A percentile compares a stretch with the other conserved stretches of the same genome.
phyloP scores from a whole-genome alignment of 495 filamentous ascomycete species.

The Penicillium coffeae region DNA sequence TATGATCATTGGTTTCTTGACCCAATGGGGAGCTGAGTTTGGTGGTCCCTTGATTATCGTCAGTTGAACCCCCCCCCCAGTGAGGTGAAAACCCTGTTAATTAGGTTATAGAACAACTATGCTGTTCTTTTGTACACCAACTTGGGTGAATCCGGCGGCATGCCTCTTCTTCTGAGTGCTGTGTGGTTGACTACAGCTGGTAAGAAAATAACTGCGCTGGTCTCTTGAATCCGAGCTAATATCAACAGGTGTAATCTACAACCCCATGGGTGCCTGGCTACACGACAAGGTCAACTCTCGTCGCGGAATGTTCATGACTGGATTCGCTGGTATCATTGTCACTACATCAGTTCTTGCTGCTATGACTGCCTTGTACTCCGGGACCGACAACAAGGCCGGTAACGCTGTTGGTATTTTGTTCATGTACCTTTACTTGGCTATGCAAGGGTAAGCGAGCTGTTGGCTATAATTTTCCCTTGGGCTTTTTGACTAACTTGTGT shows the following conservation, averaged over 20 bases:
- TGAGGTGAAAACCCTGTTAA: slow-evolving; percentile 3
- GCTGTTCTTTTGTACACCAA: slow-evolving; percentile 46
- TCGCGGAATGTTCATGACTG: slow-evolving; percentile 43
- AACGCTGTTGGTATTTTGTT: slow-evolving; percentile 46
- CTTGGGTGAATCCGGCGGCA: slow-evolving; percentile 40
- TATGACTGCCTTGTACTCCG: slow-evolving; percentile 38
- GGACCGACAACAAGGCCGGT: slow-evolving; percentile 42
- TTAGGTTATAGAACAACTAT: slow-evolving; percentile 38
- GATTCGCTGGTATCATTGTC: slow-evolving; percentile 33
- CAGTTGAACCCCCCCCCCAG: background rate
- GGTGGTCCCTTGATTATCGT: slow-evolving; percentile 37
- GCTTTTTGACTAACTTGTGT: background rate
- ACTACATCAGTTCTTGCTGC: slow-evolving; percentile 39
- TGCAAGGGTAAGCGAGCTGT: slow-evolving; percentile 40
- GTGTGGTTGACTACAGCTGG: slow-evolving; percentile 45
- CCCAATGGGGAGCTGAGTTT: slow-evolving; percentile 37
- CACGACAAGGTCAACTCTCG: slow-evolving; percentile 45
- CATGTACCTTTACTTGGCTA: slow-evolving; percentile 44
- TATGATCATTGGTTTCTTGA: slow-evolving; percentile 38
- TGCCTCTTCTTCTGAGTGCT: slow-evolving; percentile 47
- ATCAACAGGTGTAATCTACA: slow-evolving; percentile 36
- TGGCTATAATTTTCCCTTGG: too few relatives aligned
- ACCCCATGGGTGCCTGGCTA: slow-evolving; percentile 44
- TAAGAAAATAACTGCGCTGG: slow-evolving; percentile 2
- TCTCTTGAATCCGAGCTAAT: background rate